Evolutionary conservation across 2,329 filamentous ascomycete species (phyloP).

Genomic region (Trichoderma semiorbis): DNA sequence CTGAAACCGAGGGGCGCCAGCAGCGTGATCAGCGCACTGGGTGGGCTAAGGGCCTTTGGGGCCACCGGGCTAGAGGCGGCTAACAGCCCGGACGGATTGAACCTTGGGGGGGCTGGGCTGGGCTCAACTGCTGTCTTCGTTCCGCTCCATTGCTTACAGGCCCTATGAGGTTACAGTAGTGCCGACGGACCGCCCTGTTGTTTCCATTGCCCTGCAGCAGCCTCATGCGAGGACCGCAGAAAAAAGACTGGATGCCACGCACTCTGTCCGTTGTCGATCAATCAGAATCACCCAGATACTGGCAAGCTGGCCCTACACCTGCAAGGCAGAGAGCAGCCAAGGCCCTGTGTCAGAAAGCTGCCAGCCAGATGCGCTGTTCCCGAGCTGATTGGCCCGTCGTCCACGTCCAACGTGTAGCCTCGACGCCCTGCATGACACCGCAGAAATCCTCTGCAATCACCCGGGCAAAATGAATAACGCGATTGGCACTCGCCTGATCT

Average conservation of each 20-base stretch:
- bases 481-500: constrained; percentile 1
- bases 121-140: neutral
- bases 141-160: neutral
- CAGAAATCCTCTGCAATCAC: constrained; percentile 3
- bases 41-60: neutral
- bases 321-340: neutral
- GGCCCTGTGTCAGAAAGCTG: neutral
- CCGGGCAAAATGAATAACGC: neutral
- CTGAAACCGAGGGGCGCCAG: constrained; percentile 8
- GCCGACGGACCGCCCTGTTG: neutral
- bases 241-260: neutral
- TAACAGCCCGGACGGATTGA: neutral
- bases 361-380: neutral
- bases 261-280: neutral
- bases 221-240: neutral
- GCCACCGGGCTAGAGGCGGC: neutral
- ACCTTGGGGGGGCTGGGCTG: neutral
- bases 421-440: constrained; percentile 11
- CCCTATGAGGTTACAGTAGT: neutral
- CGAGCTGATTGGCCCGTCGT: neutral
- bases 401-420: neutral
- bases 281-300: neutral
- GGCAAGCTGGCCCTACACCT: neutral
- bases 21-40: constrained; percentile 4
- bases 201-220: neutral